Evolutionary conservation across 805 yeast genomes (phyloP).

Genomic region (Ogataea pignaliae): DNA sequence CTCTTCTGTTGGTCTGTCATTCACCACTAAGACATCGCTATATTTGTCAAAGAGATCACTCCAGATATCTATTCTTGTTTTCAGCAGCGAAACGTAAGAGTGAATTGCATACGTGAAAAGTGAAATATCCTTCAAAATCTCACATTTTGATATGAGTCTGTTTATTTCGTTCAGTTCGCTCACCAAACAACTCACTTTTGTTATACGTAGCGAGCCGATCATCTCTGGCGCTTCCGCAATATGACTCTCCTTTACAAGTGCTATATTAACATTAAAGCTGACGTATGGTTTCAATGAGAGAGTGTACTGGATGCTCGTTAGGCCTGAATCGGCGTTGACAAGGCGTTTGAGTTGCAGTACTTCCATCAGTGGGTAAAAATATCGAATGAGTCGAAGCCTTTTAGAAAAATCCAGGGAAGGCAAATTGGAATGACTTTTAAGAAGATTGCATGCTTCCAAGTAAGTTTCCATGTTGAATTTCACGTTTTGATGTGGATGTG

Average conservation of each 20-base stretch:
- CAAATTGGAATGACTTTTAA: slow-evolving; percentile 20
- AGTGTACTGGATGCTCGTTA: too few relatives aligned
- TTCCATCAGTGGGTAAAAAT: slow-evolving; percentile 27
- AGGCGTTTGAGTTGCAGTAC: slow-evolving; percentile 7
- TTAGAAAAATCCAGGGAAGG: slow-evolving; percentile 26
- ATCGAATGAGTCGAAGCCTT: slow-evolving; percentile 16
- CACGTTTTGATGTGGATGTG: background rate
- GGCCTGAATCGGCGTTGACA: too few relatives aligned
- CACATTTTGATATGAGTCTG: slow-evolving; percentile 9
- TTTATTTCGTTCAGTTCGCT: slow-evolving; percentile 14
- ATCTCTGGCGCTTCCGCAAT: slow-evolving; percentile 3
- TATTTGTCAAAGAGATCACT: slow-evolving; percentile 14
- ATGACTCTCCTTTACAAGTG: too few relatives aligned
- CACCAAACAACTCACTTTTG: slow-evolving; percentile 4
- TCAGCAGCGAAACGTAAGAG: slow-evolving; percentile 19
- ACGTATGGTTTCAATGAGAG: too few relatives aligned
- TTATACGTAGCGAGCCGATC: slow-evolving; percentile 8
- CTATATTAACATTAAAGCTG: too few relatives aligned
- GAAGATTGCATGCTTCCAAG: slow-evolving; percentile 10
- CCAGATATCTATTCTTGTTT: slow-evolving; percentile 18
- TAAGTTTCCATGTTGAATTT: slow-evolving; percentile 16
- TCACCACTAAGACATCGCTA: slow-evolving; percentile 9
- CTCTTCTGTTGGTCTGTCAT: slow-evolving; percentile 6
- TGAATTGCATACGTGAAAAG: slow-evolving; percentile 21
- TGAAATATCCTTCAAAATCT: slow-evolving; percentile 17